Evolutionary conservation across 2,329 filamentous ascomycete genomes (phyloP), one percentile per base, ranked within the genome.

Genomic region (Cercospora janseana): DNA sequence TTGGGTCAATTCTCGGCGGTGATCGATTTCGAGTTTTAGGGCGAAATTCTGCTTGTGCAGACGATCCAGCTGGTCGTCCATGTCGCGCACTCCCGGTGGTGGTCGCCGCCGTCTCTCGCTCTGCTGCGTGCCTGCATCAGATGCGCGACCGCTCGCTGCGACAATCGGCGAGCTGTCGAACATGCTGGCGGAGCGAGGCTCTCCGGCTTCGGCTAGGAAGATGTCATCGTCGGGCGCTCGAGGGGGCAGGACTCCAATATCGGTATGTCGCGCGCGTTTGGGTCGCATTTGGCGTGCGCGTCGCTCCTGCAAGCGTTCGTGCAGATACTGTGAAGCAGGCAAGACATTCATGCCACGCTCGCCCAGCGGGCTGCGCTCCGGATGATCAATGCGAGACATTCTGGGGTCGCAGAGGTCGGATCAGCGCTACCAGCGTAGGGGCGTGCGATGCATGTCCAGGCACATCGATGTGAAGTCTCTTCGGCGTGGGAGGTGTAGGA

Each of bases 31-130:
- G 24, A 88, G 73, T 66, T 89, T 88, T 32, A 89, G 74, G 58
- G 87, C 85, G 59, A 88, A 89, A 61, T 88, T 89, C 68, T 87
- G 81, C 64, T 89, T 89, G 66, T 85, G 82, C 16, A 88, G 69
- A 1, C 75, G 83, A 4, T 85, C 86, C 45, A 88, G 70, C 46
- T 83, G 80, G 77, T 86, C 60, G 42, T 88, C 84, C 72, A 85
- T 82, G 59, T 87, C 83, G 63, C 85, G 83, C 5, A 82, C 70
- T 2, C 83, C 83, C 67, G 85, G 52, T 8, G 85, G 52, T 8
- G 61, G 48, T 24, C 62, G 59, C n/a, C 61, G 51, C 28, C 57
- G 54, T 34, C 53, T 53, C 43, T 59, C 54, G 29, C 41, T 57
- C 21, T 35, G 16, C 28, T 44, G 50, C 10, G 45, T 51, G 12